Base-by-base conservation (phyloP, 2,329 filamentous ascomycete species). In the Calonectria henricotiae region DNA sequence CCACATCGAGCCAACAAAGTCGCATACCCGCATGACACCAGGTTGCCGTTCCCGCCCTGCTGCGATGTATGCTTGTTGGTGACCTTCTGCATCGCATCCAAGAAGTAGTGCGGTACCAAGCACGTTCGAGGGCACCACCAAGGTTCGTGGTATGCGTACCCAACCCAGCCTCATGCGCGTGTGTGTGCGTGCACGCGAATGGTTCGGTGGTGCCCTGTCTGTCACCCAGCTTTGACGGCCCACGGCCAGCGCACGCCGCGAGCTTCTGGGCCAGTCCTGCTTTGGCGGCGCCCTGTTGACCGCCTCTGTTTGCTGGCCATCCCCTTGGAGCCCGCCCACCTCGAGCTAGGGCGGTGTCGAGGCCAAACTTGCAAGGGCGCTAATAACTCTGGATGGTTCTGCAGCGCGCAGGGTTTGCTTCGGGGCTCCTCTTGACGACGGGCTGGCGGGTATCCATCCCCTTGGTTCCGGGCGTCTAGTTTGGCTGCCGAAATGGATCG, bases 261-360 rank as follows among this genome's bases (percentile, higher is more conserved):
- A 66, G 66, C 58, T 60, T 43, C 67, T 55, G 54, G 51, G 68
- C 51, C 61, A 55, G 61, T 58, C 58, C 37, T 67, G 25, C 62
- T 65, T 41, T 62, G 61, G 62, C 47, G 65, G 47, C 32, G 63
- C 69, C 61, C 70, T 65, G 76, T 76, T 77, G 76, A 77, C 76
- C 76, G 76, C 76, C 54, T 73, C 74, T 58, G 74, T 67, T 71
- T 63, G 68, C 65, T 71, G 75, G 73, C 75, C 76, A 69, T 74
- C 70, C 73, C 54, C 71, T 74, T 75, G 74, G 67, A 68, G 55
- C 71, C 71, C 71, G 71, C 74, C 76, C 71, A 68, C 62, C 64
- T 75, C 54, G 69, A 67, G 71, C 68, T 78, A 77, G 73, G 62
- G 76, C 76, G 76, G 76, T 77, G 76, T 78, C 75, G 70, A 74